Percentiles rank a stretch among this genome's conserved stretches.
phyloP scores from a whole-genome alignment of 2,329 filamentous ascomycete genomes.

The Mollisiaceae sp. region DNA sequence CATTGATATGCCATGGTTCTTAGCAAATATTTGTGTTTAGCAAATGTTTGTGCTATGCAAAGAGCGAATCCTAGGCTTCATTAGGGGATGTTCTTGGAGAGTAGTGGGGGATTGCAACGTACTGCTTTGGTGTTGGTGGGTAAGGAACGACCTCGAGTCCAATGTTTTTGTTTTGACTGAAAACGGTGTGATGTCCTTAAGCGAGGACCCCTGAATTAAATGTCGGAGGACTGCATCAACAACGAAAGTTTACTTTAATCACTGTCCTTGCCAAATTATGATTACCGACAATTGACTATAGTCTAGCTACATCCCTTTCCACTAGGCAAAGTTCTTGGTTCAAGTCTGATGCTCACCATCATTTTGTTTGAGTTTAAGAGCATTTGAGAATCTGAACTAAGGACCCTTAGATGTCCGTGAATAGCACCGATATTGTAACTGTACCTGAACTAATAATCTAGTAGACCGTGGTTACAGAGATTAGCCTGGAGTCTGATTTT shows the following conservation, averaged over 20 bases:
- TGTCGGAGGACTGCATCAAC: background rate
- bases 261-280: background rate
- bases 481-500: too few species aligned
- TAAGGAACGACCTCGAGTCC: background rate
- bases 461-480: too few species aligned
- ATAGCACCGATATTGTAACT: background rate
- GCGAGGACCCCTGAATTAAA: background rate
- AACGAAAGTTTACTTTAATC: background rate
- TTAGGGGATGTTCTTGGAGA: background rate
- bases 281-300: background rate
- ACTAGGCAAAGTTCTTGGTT: background rate
- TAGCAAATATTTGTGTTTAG: background rate
- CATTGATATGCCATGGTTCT: constrained; percentile 10
- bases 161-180: background rate
- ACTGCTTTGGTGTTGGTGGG: background rate
- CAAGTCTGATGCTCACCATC: background rate
- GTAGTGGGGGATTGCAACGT: background rate
- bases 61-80: background rate
- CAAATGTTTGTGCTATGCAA: background rate
- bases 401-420: background rate
- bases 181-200: background rate
- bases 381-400: background rate
- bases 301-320: background rate
- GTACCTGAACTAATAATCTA: too few species aligned
- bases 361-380: background rate